Base-by-base conservation (phyloP, 257 asterid species). In the Anisodus tanguticus region DNA sequence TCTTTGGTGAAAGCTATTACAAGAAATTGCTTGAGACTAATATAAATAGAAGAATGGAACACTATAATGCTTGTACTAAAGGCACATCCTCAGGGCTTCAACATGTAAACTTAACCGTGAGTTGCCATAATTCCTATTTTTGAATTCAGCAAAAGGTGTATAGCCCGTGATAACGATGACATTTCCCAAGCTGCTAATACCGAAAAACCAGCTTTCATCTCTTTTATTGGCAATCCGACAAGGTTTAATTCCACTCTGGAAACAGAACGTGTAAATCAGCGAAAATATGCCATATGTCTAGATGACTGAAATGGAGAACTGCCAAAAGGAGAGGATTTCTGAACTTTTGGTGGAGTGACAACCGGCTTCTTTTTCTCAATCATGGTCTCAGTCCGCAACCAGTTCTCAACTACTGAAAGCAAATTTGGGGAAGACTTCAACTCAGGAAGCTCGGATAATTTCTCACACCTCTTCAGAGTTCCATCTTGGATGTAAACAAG, bases 401-500 rank as follows among this genome's bases (percentile, higher is more conserved):
- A 97, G 26, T 90, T 66, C 90, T 97, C 98, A 6, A 97, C 98
- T 37, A 97, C 94, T 9, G 98, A 89, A 70, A 97, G 98, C 89
- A 97, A 87, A 88, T 92, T 97, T 76, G 89, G 84, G 19, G 79
- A 84, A 19, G 85, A 81, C 86, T 93, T 91, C 77, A 95, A 88
- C 87, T 95, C 99, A 31, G 89, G 85, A 67, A 97, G 90, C 69
- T 92, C 93, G 3, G 93, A 84, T 64, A 93, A 78, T 86, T 97
- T 97, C 88, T 93, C 95, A 3, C 93, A 86, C 89, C 88, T 97
- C 92, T 86, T 90, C 90, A 95, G 84, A 6, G 85, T 89, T 8
- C 98, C 98, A 15, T 93, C 99, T 91, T 95, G 97, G 81, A 97
- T 92, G 85, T 97, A 95, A 70, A 88, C 98, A 67, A 97, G 90